Conservation (phyloP, 2,329 filamentous ascomycete species). For the Trichoderma polysporum region DNA sequence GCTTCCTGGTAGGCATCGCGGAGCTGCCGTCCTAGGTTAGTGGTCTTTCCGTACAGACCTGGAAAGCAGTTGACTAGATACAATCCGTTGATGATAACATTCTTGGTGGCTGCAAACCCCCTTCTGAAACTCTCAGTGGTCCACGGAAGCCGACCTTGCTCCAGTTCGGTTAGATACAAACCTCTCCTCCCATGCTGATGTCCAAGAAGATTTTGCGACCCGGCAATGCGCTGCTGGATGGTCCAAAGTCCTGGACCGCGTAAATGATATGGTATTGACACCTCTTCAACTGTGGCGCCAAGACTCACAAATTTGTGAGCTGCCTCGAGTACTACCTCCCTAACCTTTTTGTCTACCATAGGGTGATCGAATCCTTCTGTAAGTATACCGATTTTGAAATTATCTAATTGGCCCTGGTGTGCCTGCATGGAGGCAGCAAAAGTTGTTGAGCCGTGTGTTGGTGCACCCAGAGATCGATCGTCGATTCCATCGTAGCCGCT, state of each 20-base stretch:
- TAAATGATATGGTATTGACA: not conserved
- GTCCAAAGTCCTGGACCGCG: not conserved
- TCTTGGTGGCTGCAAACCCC: not conserved
- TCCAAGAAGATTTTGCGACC: not conserved
- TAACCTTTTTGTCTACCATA: not conserved
- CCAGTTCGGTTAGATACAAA: not conserved
- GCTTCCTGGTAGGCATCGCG: not conserved
- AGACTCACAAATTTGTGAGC: not conserved
- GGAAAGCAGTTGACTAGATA: not conserved
- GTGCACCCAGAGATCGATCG: not conserved
- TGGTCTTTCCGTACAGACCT: not conserved
- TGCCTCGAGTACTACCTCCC: not conserved
- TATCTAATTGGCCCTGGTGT: not conserved
- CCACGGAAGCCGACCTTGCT: not conserved
- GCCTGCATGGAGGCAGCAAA: not conserved
- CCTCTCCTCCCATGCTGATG: not conserved
- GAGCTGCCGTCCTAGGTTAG: not conserved
- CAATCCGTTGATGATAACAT: not conserved
- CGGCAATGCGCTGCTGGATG: not conserved
- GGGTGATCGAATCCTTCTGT: not conserved
- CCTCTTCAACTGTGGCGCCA: not conserved
- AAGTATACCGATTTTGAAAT: not conserved
- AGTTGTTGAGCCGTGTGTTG: not conserved
- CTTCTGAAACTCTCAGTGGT: not conserved
- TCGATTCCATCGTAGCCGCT: constrained; percentile 1